Percentiles rank a stretch among this genome's conserved stretches.
Evolutionary conservation across 179 eudicot species (phyloP).

Genomic region (Amaranthus tricolor): DNA sequence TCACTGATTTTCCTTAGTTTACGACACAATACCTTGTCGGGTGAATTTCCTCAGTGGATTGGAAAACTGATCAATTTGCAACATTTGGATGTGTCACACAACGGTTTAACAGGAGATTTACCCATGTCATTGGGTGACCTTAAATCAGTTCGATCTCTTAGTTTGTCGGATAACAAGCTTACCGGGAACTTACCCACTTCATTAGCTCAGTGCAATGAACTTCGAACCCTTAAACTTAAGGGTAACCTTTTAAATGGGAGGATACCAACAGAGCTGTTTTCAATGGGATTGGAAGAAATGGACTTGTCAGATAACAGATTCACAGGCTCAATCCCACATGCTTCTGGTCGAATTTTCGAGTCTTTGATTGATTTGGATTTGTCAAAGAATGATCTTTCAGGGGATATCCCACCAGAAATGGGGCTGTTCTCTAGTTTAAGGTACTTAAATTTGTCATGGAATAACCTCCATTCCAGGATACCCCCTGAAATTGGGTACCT

Average conservation of each 20-base stretch:
- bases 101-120: conserved; percentile 53
- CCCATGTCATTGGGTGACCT: conserved; percentile 60
- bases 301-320: conserved; percentile 70
- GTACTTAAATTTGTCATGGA: conserved; percentile 85
- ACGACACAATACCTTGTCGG: conserved; percentile 53
- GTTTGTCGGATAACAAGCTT: conserved; percentile 53
- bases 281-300: conserved; percentile 52
- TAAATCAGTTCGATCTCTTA: conserved; percentile 45
- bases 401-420: conserved; percentile 75
- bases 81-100: conserved; percentile 61
- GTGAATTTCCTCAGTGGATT: conserved; percentile 74
- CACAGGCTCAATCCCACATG: conserved; percentile 69
- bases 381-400: conserved; percentile 62
- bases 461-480: conserved; percentile 59
- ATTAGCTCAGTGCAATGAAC: conserved; percentile 38
- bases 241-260: conserved; percentile 56
- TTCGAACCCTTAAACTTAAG: conserved; percentile 46
- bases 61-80: conserved; percentile 46
- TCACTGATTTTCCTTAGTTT: conserved; percentile 43
- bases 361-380: conserved; percentile 64
- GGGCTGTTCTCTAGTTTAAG: conserved; percentile 66
- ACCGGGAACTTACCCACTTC: conserved; percentile 60
- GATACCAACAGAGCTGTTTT: conserved; percentile 68
- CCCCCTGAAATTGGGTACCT: conserved; percentile 82
- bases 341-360: conserved; percentile 51